phyloP scores from a whole-genome alignment of 345 rosid genomes.

The Psidium friedrichsthalianum region DNA sequence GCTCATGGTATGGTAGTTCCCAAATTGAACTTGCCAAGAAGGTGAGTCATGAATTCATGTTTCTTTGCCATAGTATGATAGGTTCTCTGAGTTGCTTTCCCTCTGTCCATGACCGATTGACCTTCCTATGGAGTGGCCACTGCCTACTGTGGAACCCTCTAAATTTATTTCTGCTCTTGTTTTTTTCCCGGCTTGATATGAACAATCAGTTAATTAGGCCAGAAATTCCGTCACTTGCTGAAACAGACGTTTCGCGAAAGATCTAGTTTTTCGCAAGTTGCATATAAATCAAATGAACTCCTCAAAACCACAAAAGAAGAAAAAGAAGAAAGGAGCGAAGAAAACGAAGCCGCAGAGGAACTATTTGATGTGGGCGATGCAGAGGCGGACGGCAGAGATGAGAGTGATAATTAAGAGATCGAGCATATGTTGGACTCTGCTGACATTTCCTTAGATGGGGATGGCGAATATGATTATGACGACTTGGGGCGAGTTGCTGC shows the following conservation, averaged over 20 bases:
- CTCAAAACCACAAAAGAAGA: slow-evolving; percentile 58
- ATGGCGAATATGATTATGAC: slow-evolving; percentile 66
- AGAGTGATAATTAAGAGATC: slow-evolving; percentile 85
- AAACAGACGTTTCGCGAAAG: slow-evolving; percentile 88
- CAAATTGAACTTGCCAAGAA: slow-evolving; percentile 94
- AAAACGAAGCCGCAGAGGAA: slow-evolving; percentile 69
- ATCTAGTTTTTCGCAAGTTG: slow-evolving; percentile 86
- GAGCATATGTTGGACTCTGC: slow-evolving; percentile 63
- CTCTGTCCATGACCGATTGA: background rate
- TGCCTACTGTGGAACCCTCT: background rate
- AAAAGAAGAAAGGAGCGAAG: slow-evolving; percentile 59
- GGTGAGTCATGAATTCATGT: slow-evolving; percentile 18
- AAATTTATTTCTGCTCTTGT: background rate
- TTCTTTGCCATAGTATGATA: background rate
- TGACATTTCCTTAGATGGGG: slow-evolving; percentile 39
- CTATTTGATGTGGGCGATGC: slow-evolving; percentile 54
- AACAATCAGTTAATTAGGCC: slow-evolving; percentile 63
- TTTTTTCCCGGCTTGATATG: slow-evolving; percentile 57
- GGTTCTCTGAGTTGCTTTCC: background rate
- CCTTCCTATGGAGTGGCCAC: background rate
- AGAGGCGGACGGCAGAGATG: slow-evolving; percentile 57
- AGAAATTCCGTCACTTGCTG: slow-evolving; percentile 66
- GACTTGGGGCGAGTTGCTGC: slow-evolving; percentile 57
- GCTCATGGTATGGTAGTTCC: slow-evolving; percentile 91
- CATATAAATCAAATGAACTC: slow-evolving; percentile 68